phyloP scores from a whole-genome alignment of 345 rosid genomes.

The Stellera chamaejasme region DNA sequence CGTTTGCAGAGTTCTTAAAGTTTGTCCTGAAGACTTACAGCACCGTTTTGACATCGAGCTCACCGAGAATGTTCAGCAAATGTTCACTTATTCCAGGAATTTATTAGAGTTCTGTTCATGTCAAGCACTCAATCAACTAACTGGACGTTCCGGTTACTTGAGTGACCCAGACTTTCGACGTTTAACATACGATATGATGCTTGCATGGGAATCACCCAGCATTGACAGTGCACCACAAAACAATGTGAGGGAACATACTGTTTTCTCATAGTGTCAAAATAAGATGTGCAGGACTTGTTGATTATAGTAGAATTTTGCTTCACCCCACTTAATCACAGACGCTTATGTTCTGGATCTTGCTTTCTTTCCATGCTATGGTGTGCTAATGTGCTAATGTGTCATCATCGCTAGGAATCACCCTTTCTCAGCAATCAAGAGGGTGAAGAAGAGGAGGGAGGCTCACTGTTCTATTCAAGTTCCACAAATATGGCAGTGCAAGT shows the following conservation, averaged over 20 bases:
- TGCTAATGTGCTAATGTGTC: constrained; percentile 10
- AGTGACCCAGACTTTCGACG: constrained; percentile 67
- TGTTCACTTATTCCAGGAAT: constrained; percentile 55
- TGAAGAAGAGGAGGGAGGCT: constrained; percentile 71
- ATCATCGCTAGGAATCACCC: constrained; percentile 40
- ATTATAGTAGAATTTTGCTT: constrained; percentile 1
- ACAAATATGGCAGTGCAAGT: constrained; percentile 88
- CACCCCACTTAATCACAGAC: not conserved
- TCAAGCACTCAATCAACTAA: constrained; percentile 46
- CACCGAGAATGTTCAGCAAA: constrained; percentile 67
- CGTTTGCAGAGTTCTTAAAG: constrained; percentile 45
- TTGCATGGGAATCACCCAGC: constrained; percentile 89
- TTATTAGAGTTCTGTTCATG: constrained; percentile 78
- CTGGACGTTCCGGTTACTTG: constrained; percentile 47
- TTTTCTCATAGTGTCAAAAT: constrained; percentile 2
- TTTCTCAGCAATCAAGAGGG: constrained; percentile 32
- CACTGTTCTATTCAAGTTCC: constrained; percentile 70
- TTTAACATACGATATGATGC: constrained; percentile 92
- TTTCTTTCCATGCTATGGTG: not conserved
- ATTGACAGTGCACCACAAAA: constrained; percentile 28
- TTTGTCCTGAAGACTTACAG: constrained; percentile 57
- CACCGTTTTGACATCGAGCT: constrained; percentile 68
- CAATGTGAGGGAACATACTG: constrained; percentile 31
- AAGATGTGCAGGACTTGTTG: not conserved
- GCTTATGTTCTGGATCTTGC: not conserved